Conservation (phyloP, 345 rosid genomes). For the Gossypium rotundifolium region DNA sequence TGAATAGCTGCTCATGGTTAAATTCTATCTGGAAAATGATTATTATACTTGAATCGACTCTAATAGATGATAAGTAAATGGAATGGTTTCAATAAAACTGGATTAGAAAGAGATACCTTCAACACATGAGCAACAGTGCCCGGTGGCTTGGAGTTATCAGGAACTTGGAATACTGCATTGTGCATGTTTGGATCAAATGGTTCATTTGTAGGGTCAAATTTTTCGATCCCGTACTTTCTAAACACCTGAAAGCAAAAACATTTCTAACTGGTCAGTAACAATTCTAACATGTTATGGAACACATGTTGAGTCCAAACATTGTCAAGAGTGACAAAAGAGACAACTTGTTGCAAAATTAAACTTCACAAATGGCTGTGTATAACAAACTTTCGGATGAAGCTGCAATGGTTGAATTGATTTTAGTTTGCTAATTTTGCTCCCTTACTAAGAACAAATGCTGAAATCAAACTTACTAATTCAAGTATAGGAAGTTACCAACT, state of each 20-base stretch:
- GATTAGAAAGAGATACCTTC: slow-evolving; percentile 42
- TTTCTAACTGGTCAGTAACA: background rate
- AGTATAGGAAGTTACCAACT: background rate
- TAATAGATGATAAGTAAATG: background rate
- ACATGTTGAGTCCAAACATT: background rate
- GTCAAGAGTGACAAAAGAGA: background rate
- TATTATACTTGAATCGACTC: background rate
- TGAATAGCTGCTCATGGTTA: background rate
- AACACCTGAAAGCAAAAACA: slow-evolving; percentile 46
- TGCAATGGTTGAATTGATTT: background rate
- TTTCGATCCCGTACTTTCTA: slow-evolving; percentile 67
- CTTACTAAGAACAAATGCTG: background rate
- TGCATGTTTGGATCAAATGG: slow-evolving; percentile 90
- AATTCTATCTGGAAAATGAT: background rate
- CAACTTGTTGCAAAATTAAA: background rate
- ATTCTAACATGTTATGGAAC: background rate
- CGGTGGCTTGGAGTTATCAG: slow-evolving; percentile 77
- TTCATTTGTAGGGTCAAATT: slow-evolving; percentile 67
- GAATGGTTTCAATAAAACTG: background rate
- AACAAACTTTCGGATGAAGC: background rate
- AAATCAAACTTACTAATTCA: background rate
- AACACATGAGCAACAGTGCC: slow-evolving; percentile 79
- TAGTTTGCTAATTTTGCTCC: background rate
- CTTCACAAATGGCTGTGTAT: background rate
- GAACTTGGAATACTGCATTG: slow-evolving; percentile 70